Conservation (phyloP, 768 basidiomycete species). For the Leccinellum albellum region DNA sequence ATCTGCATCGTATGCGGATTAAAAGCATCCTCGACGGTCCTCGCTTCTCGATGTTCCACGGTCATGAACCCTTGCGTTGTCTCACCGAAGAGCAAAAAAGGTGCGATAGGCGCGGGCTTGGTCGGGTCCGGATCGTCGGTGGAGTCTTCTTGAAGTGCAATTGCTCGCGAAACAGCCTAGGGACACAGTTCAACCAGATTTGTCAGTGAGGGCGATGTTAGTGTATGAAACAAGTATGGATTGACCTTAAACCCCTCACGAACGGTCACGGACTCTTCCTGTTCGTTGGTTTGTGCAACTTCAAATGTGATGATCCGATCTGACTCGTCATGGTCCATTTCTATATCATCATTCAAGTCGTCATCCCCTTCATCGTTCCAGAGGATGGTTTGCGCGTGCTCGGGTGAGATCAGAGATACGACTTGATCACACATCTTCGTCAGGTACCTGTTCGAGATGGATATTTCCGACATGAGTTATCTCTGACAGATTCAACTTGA, state of each 20-base stretch:
- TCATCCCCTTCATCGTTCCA: conserved; percentile 39
- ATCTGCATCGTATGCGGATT: neutral
- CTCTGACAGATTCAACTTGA: neutral
- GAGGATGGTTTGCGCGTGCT: conserved; percentile 43
- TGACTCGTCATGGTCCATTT: conserved; percentile 37
- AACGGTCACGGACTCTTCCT: conserved; percentile 46
- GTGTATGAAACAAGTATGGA: neutral
- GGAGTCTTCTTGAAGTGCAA: conserved; percentile 7
- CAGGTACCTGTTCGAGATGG: conserved; percentile 42
- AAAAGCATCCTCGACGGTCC: neutral
- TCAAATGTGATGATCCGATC: conserved; percentile 53
- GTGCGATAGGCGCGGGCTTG: conserved; percentile 12
- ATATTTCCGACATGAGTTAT: neutral
- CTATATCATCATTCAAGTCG: conserved; percentile 18
- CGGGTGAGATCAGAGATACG: conserved; percentile 45
- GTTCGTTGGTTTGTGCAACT: conserved; percentile 51
- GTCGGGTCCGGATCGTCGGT: conserved; percentile 2
- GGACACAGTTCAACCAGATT: neutral
- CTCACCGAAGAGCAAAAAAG: conserved; percentile 38
- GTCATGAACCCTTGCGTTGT: conserved; percentile 40
- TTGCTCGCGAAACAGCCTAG: conserved; percentile 13
- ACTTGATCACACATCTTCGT: conserved; percentile 58
- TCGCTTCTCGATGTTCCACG: conserved; percentile 18
- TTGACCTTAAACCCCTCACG: conserved; percentile 45
- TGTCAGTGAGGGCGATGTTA: neutral